Evolutionary conservation across 371 early-diverging fungal genomes (phyloP).

Genomic region (Mortierella sp.): DNA sequence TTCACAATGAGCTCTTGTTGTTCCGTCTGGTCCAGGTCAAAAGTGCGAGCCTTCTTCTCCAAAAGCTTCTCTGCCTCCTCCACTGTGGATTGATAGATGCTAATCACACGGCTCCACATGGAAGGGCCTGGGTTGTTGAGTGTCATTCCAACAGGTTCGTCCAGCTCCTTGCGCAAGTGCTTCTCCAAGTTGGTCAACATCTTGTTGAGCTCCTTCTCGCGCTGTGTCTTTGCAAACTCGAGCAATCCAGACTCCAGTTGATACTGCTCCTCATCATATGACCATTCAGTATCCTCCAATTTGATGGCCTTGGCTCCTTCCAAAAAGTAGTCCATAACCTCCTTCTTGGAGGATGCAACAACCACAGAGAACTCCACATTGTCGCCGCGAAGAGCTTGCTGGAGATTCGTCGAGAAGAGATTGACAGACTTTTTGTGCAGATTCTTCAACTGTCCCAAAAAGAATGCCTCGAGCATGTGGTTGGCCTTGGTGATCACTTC

Average conservation of each 20-base stretch:
- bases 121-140: constrained; percentile 72
- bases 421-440: constrained; percentile 75
- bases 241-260: constrained; percentile 75
- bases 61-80: constrained; percentile 60
- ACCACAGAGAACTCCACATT: constrained; percentile 29
- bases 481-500: constrained; percentile 85
- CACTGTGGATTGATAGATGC: constrained; percentile 64
- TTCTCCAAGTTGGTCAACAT: constrained; percentile 77
- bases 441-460: constrained; percentile 88
- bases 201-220: constrained; percentile 83
- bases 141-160: constrained; percentile 76
- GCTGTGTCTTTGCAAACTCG: constrained; percentile 71
- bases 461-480: constrained; percentile 80
- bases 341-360: constrained; percentile 20
- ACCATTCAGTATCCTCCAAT: constrained; percentile 83
- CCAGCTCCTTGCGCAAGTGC: constrained; percentile 66
- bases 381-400: constrained; percentile 42
- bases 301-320: constrained; percentile 60
- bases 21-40: constrained; percentile 59
- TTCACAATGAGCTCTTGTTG: constrained; percentile 57
- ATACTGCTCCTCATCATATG: constrained; percentile 70
- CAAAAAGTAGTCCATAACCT: constrained; percentile 36
- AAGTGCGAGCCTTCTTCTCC: constrained; percentile 55
- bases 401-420: constrained; percentile 68
- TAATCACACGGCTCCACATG: constrained; percentile 82